Base-by-base conservation (phyloP, 441 rosid species). In the Euphorbia celastroides region DNA sequence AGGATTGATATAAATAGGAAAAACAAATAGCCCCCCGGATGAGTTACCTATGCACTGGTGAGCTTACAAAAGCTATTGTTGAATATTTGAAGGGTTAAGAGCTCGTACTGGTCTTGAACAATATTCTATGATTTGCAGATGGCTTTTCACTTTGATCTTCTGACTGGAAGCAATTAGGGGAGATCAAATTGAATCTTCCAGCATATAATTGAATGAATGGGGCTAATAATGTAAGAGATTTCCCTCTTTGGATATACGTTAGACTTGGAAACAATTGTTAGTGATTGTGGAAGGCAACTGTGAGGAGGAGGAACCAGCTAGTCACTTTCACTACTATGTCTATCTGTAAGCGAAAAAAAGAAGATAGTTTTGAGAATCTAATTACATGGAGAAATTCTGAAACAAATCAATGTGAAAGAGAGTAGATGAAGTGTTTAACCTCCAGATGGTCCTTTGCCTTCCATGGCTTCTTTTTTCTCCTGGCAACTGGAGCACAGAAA, bases 391-490 rank as follows among this genome's bases (percentile, higher is more conserved):
- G 38, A 34, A 52, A 46, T 57, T 54, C 42, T 62, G 22, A 60
- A 50, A 63, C 14, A 14, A 48, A 34, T 9, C 38, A 34, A 34
- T 34, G 38, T n/a, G 42, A 42, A 12, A 41, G 25, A 26, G 23
- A 52, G 69, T 20, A 20, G 48, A 58, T 62, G 65, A 36, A 32
- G 25, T 57, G 31, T 34, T 13, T 65, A 81, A 90, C 98, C 93
- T 86, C 93, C 89, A 6, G 83, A 80, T 19, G 80, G 77, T 83
- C 90, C 83, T 79, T 81, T 95, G 61, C 99, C 97, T 86, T 95
- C 99, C 98, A 95, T 95, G 72, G 94, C 94, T 69, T 95, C 98
- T 81, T 81, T 95, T 81, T 92, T 95, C 67, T 92, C 89, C 78
- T 95, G 99, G 87, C 99, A 95, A 82, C 92, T 95, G 58, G 61